Base-by-base conservation (phyloP, 176 grass and related monocot species). In the Triticum urartu region DNA sequence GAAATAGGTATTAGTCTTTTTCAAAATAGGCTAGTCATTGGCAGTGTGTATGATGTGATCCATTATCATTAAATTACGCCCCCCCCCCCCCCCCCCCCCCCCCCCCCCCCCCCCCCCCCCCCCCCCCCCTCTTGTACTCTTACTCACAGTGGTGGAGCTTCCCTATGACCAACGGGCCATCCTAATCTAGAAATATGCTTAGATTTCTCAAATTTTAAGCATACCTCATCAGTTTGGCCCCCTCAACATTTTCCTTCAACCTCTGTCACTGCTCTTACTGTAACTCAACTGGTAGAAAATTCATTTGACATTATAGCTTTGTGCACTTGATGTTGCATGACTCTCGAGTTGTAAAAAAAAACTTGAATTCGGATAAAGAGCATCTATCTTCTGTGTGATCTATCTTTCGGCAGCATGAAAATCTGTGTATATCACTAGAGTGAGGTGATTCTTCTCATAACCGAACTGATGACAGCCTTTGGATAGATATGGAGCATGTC, bases 11-110 rank as follows among this genome's bases (percentile, higher is more conserved):
- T 10, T 43, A 10, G 42, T 43, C 10, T 9, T 11, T 43, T 30
- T 48, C 43, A 52, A 52, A 15, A 52, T 32, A 39, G 28, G 28
- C 26, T 86, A 35, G 5, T 54, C 50, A 54, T 54, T 5, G 11
- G 11, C 26, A 69, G 36, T 38, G 28, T 70, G 9, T 67, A 75
- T 81, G 70, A 28, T 59, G 61, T 85, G 61, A 81, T 42, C 68
- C 59, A 35, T 58, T n/a, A 77, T 61, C 40, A 2, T 20, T 78
- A 18, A 40, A 45, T 60, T 60, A 48, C 25, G n/a, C n/a, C n/a
- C n/a, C n/a, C n/a, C n/a, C n/a, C n/a, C n/a, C n/a, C n/a, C n/a
- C n/a, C n/a, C n/a, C n/a, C n/a, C n/a, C n/a, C n/a, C n/a, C n/a
- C n/a, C n/a, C n/a, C 12, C 35, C 30, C 17, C 7, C 7, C 38